Base-by-base conservation (phyloP, 768 basidiomycete genomes). In the Agrocybe praecox region DNA sequence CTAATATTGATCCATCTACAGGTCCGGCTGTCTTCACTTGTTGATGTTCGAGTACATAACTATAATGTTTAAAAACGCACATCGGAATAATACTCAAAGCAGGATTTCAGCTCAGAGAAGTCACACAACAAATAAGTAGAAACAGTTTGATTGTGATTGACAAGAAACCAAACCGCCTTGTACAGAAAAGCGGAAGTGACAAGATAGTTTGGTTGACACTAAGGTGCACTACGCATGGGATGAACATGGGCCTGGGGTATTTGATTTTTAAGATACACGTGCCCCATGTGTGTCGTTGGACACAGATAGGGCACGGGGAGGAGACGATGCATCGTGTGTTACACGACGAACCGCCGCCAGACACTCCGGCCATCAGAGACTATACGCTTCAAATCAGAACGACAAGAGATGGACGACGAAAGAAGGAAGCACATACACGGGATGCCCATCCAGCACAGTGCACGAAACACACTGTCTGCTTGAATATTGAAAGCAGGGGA, bases 1-100 rank as follows among this genome's bases (percentile, higher is more conserved):
- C 51, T 46, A 12, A 44, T 19, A n/a, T 12, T 33, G 46, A 53
- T 15, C 54, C 19, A 11, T 6, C 34, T 55, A 15, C 36, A 69
- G 73, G 73, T 3, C 72, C 72, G 8, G 53, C 66, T 32, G 69
- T 70, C 10, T 69, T 73, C 53, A 66, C 65, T 22, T 74, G 72
- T 34, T 73, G 53, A 67, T 40, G 36, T 5, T 6, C 12, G 12
- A 4, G 36, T 14, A n/a, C n/a, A n/a, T n/a, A n/a, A n/a, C n/a
- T n/a, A n/a, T n/a, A n/a, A n/a, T n/a, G n/a, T n/a, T n/a, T n/a
- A n/a, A n/a, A n/a, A n/a, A n/a, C n/a, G n/a, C n/a, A n/a, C n/a
- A n/a, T n/a, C n/a, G n/a, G n/a, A n/a, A n/a, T n/a, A n/a, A n/a
- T n/a, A n/a, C n/a, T n/a, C n/a, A 40, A 14, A 40, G 5, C 17